Conservation (phyloP, 257 asterid genomes). For the Solanum chmielewskii region DNA sequence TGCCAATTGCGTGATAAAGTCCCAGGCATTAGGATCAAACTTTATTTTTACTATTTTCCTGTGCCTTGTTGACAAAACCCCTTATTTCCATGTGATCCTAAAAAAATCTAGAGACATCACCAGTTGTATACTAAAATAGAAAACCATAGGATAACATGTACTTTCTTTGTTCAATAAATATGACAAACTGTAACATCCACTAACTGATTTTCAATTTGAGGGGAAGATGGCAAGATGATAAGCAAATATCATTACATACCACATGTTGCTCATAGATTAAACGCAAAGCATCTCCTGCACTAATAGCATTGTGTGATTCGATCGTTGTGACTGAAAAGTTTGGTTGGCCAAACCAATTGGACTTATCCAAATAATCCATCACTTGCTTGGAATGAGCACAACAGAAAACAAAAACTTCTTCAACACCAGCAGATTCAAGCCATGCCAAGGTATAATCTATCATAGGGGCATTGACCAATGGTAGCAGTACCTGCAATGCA, state of each 20-base stretch:
- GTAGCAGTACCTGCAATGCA: conserved; percentile 55
- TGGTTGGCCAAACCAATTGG: conserved; percentile 68
- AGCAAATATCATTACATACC: conserved; percentile 31
- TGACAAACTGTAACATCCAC: not conserved
- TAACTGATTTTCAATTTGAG: not conserved
- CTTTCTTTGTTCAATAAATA: not conserved
- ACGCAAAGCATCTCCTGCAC: conserved; percentile 95
- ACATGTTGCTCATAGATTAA: conserved; percentile 70
- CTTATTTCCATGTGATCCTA: not conserved
- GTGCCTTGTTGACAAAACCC: not conserved
- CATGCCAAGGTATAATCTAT: conserved; percentile 88
- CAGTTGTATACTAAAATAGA: not conserved
- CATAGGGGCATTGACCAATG: conserved; percentile 90
- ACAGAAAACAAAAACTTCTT: conserved; percentile 90
- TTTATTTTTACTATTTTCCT: not conserved
- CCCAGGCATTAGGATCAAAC: not conserved
- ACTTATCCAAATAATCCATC: conserved; percentile 52
- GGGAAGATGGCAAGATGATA: not conserved
- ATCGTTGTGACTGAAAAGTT: conserved; percentile 61
- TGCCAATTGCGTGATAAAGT: not conserved
- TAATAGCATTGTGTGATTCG: conserved; percentile 68
- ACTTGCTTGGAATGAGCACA: conserved; percentile 96
- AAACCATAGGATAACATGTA: not conserved
- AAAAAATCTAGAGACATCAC: not conserved
- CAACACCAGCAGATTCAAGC: conserved; percentile 96